A percentile compares a stretch with the other conserved stretches of the same genome.
Evolutionary conservation across 768 basidiomycete species (phyloP).

Genomic region (Mycena leptocephala): DNA sequence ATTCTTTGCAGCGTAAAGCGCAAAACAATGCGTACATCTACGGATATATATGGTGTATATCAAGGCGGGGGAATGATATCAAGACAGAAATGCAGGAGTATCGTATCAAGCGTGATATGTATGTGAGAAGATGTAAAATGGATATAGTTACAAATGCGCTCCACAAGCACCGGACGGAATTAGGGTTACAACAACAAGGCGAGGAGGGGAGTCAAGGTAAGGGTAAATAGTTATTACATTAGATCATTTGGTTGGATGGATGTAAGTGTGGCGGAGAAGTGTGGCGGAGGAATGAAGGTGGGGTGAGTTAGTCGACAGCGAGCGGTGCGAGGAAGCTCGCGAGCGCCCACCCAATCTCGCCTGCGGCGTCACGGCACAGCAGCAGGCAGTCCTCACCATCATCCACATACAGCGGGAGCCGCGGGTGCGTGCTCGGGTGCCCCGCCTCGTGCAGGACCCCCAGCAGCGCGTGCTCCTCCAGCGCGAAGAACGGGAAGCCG

Average conservation of each 20-base stretch:
- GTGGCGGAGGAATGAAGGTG: too few relatives aligned
- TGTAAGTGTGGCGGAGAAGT: too few relatives aligned
- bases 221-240: background rate
- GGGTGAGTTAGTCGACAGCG: constrained; percentile 16
- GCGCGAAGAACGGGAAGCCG: constrained; percentile 83
- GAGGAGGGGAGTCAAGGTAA: background rate
- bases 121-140: background rate
- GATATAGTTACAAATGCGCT: constrained; percentile 19
- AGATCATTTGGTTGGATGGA: background rate
- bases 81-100: too few relatives aligned
- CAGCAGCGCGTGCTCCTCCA: constrained; percentile 74
- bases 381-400: constrained; percentile 85
- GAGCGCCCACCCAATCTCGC: constrained; percentile 83
- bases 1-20: too few relatives aligned
- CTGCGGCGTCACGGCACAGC: constrained; percentile 72
- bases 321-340: constrained; percentile 84
- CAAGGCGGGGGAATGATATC: too few relatives aligned
- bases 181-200: constrained; percentile 8
- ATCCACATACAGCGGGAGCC: constrained; percentile 85
- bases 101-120: too few relatives aligned
- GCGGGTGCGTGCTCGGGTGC: constrained; percentile 81
- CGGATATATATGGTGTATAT: too few relatives aligned
- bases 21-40: too few relatives aligned
- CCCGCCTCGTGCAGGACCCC: constrained; percentile 84
- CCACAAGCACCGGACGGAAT: background rate